Evolutionary conservation across 306 rosid genomes (phyloP), one percentile per base, ranked within the genome.

Genomic region (Lotus japonicus): DNA sequence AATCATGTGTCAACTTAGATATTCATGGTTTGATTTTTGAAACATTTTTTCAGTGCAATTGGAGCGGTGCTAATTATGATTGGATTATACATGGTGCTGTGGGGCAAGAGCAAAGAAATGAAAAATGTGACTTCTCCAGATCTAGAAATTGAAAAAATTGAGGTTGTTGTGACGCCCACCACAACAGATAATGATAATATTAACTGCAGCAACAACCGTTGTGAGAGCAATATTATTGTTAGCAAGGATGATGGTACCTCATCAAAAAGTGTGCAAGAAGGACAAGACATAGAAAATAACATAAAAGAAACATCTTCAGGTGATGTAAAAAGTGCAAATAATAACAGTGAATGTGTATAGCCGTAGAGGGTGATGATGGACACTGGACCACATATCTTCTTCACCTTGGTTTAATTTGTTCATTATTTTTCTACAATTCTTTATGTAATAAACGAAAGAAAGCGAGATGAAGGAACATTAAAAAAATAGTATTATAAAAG

Each of bases 61-160:
- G 72, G 80, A 50, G 58, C 82, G 17, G 71, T 66, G 78, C 46
- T 78, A 43, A 72, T 78, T 50, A 70, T 42, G 71, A 17, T 45
- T 35, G 82, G 82, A 4, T 59, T 78, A 64, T 78, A 72, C 54
- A 3, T 78, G 52, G 78, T 78, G 70, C 13, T 72, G 15, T 78
- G 82, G 82, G 78, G 78, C 7, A 77, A 78, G 65, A 42, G 78
- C 39, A 72, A 65, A 58, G 82, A 78, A 53, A 52, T 5, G 43
- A 38, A 61, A 50, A 55, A 23, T 16, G 52, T 15, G 76, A 68
- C 38, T 39, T 18, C 18, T 8, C 56, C n/a, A n/a, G n/a, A n/a
- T 33, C 60, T 6, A 9, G 31, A 44, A 50, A 11, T 54, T 12
- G 19, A 45, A 43, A 68, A 67, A 17, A 45, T 68, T 54, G 56